Evolutionary conservation across 1,139 yeast genomes (phyloP).

Genomic region (Protomyces lactucae-debilis): DNA sequence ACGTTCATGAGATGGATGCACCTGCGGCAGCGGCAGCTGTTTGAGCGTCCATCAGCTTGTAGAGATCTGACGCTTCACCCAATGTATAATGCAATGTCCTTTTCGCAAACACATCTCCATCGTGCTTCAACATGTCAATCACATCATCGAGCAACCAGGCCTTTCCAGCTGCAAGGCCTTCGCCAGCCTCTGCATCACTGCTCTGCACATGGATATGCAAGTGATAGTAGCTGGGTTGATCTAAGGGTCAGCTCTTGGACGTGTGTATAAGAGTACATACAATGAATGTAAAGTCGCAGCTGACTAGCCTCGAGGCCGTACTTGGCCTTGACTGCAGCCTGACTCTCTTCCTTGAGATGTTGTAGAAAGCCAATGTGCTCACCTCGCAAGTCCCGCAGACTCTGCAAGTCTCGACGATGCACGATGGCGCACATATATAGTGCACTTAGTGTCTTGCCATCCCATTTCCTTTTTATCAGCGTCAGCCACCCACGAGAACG

Average conservation of each 20-base stretch:
- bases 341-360: constrained; percentile 54
- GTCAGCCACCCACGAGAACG: constrained; percentile 38
- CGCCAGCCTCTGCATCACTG: constrained; percentile 67
- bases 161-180: constrained; percentile 69
- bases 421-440: constrained; percentile 77
- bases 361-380: constrained; percentile 56
- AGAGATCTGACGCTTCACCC: constrained; percentile 75
- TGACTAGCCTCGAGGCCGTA: constrained; percentile 5
- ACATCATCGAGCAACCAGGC: constrained; percentile 78
- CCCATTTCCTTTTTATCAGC: constrained; percentile 71
- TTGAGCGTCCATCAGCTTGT: constrained; percentile 42
- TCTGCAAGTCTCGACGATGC: constrained; percentile 61
- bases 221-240: constrained; percentile 94
- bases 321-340: constrained; percentile 56
- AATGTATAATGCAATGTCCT: constrained; percentile 53
- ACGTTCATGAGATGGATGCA: constrained; percentile 11
- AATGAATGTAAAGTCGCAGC: constrained; percentile 31
- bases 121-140: constrained; percentile 64
- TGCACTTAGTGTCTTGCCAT: constrained; percentile 60
- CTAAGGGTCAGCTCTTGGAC: constrained; percentile 11
- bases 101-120: constrained; percentile 47
- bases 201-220: constrained; percentile 90
- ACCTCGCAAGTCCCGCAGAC: constrained; percentile 67
- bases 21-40: background rate
- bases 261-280: background rate